Conservation (phyloP, 257 asterid species). For the Thymus quinquecostatus region DNA sequence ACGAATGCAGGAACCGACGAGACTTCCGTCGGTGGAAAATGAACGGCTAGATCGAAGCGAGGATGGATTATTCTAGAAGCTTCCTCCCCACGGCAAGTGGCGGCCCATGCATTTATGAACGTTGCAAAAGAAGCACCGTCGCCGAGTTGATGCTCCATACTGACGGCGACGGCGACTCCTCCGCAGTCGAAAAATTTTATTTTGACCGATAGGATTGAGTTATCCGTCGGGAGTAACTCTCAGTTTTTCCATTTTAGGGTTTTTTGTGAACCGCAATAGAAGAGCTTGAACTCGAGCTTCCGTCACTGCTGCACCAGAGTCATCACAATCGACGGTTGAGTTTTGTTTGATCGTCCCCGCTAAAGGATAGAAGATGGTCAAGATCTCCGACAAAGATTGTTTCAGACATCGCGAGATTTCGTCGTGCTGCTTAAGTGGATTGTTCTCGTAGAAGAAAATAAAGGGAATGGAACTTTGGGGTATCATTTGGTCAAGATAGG, state of each 20-base stretch:
- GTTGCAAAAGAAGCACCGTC: background rate
- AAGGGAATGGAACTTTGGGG: background rate
- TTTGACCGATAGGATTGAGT: too few relatives aligned
- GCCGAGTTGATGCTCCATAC: background rate
- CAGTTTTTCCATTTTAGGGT: slow-evolving; percentile 3
- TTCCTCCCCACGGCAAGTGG: background rate
- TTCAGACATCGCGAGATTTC: background rate
- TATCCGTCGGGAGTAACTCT: too few relatives aligned
- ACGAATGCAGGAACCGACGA: too few relatives aligned
- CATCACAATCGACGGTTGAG: slow-evolving; percentile 5
- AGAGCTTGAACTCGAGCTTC: background rate
- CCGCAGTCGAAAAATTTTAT: too few relatives aligned
- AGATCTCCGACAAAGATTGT: slow-evolving; percentile 3
- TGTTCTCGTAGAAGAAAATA: slow-evolving; percentile 11
- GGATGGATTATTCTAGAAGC: background rate
- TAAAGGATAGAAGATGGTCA: background rate
- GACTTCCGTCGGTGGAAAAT: background rate
- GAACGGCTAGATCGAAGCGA: background rate
- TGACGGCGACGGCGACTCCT: background rate
- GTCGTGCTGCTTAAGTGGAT: background rate
- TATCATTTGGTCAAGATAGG: background rate
- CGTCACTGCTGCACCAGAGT: background rate
- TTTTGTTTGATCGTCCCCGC: background rate
- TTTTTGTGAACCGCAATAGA: background rate
- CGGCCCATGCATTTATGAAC: slow-evolving; percentile 15